Base-by-base conservation (phyloP, 805 yeast species). In the Ogataea paradorogensis region DNA sequence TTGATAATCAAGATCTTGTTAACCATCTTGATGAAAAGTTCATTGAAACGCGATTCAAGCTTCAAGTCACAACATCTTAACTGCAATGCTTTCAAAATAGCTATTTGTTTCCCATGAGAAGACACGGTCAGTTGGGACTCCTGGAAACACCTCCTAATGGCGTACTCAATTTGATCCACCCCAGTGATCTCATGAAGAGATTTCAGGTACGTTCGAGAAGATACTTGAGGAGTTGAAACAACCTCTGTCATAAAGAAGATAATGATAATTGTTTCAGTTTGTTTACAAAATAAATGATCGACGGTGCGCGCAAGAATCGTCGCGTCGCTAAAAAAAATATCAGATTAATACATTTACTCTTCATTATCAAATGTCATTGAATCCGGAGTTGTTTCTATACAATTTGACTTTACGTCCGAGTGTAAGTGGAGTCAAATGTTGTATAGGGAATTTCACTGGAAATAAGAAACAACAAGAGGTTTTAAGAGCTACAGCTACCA, bases 101-200 rank as follows among this genome's bases (percentile, higher is more conserved):
- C 75, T 6, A 82, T 76, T 42, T 85, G 80, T 54, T 84, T 84
- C 33, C 85, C 69, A 59, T 89, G 96, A 2, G 90, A 82, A 0
- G 90, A 82, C 23, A 81, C 70, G 2, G 86, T 71, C 15, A 63
- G 47, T 55, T 89, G 97, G 0, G 93, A 85, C 41, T 82, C 91
- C 54, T 84, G 91, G 55, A 89, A 89, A 3, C 81, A 78, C 41
- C 74, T 79, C 1, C 84, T 79, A 51, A 82, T 65, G 3, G 84
- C 77, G 9, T 45, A 39, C 26, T 66, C 65, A 20, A 77, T 61
- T 41, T 67, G 71, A 21, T 62, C 66, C 9, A 45, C 38, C 24
- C 35, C 38, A 8, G 36, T 33, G 16, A 51, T 26, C 14, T 47
- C 47, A 7, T 39, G 22, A 13, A 50, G 26, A 7, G 50, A 39